Percentiles rank a stretch among this genome's conserved stretches.
These are phyloP conservation scores for Micromonas pusilla DNA, from an alignment of 139 green algal genomes.

Conservation along the genomic window DNA sequence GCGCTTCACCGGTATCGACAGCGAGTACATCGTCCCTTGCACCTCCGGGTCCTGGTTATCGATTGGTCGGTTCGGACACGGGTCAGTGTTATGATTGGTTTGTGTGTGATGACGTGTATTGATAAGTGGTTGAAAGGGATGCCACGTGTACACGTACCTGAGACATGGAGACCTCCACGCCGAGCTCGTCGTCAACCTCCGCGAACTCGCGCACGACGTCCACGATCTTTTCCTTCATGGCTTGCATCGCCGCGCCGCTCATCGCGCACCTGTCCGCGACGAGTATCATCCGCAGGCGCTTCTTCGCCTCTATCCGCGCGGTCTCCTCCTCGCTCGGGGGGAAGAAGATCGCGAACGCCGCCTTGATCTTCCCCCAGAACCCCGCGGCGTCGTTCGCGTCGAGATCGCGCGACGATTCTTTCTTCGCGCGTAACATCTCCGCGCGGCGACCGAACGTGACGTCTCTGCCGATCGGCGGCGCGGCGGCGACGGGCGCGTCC, in stretches of 20 bases:
- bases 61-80: too few relatives aligned
- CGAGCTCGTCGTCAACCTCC: slow-evolving; percentile 23
- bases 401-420: too few relatives aligned
- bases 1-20: slow-evolving; percentile 30
- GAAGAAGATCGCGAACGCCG: slow-evolving; percentile 22
- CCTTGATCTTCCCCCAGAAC: slow-evolving; percentile 19
- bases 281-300: slow-evolving; percentile 34
- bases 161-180: slow-evolving; percentile 29
- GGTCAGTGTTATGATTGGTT: too few relatives aligned
- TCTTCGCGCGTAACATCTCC: neutral
- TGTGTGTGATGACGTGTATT: too few relatives aligned
- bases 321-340: slow-evolving; percentile 18
- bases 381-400: neutral
- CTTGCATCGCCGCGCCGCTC: neutral
- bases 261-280: slow-evolving; percentile 34
- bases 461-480: neutral
- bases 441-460: neutral
- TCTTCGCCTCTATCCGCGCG: slow-evolving; percentile 32
- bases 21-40: slow-evolving; percentile 26
- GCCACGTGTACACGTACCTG: too few relatives aligned
- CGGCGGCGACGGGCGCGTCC: too few relatives aligned
- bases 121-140: too few relatives aligned
- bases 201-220: slow-evolving; percentile 30
- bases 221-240: slow-evolving; percentile 35
- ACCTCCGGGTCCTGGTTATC: slow-evolving; percentile 21